Conservation (phyloP, 768 basidiomycete genomes). For the Suillus weaverae region DNA sequence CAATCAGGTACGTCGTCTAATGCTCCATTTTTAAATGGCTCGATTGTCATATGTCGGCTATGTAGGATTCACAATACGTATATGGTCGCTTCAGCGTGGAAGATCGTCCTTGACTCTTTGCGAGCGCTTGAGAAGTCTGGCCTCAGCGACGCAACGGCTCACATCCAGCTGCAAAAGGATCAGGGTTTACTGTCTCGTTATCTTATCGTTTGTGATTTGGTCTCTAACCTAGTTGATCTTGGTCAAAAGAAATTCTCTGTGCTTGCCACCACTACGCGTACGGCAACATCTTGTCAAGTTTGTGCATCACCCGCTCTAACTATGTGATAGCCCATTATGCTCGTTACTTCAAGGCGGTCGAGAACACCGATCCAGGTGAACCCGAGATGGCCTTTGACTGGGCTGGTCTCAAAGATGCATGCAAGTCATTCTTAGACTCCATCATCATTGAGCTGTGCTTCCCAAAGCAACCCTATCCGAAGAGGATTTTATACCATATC, state of each 20-base stretch:
- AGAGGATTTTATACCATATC: slow-evolving; percentile 61
- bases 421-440: slow-evolving; percentile 79
- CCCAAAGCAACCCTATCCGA: slow-evolving; percentile 67
- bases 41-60: slow-evolving; percentile 11
- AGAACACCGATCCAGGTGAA: slow-evolving; percentile 41
- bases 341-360: slow-evolving; percentile 61
- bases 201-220: slow-evolving; percentile 63
- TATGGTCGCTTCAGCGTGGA: slow-evolving; percentile 84
- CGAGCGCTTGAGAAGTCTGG: slow-evolving; percentile 55
- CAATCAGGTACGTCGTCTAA: slow-evolving; percentile 49
- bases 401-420: slow-evolving; percentile 57
- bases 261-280: slow-evolving; percentile 71
- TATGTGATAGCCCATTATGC: slow-evolving; percentile 60
- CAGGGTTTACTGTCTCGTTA: slow-evolving; percentile 54
- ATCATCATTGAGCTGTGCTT: slow-evolving; percentile 83
- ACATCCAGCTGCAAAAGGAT: slow-evolving; percentile 53
- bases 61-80: slow-evolving; percentile 78
- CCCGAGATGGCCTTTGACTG: slow-evolving; percentile 66
- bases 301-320: slow-evolving; percentile 7
- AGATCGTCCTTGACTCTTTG: slow-evolving; percentile 60
- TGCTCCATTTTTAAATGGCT: slow-evolving; percentile 1
- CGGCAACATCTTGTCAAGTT: slow-evolving; percentile 23
- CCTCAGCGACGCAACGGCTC: slow-evolving; percentile 52
- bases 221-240: slow-evolving; percentile 57
- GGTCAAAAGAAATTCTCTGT: slow-evolving; percentile 67